phyloP scores from a whole-genome alignment of 148 eudicot genomes.

The Cornus suecica region DNA sequence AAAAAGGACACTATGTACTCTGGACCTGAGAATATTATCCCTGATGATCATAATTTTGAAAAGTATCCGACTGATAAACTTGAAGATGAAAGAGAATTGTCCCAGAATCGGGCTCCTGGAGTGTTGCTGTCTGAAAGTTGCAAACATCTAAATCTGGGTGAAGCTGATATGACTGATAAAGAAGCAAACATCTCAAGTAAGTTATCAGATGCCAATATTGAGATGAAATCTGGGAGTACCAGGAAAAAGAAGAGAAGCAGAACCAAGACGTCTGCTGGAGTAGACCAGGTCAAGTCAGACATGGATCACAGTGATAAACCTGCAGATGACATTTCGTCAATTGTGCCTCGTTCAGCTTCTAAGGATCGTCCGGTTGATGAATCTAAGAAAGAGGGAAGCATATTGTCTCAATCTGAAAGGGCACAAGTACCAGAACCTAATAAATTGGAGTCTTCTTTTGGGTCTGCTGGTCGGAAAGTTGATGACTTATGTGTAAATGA shows the following conservation, averaged over 20 bases:
- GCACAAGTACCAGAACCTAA: constrained; percentile 3
- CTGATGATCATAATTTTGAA: constrained; percentile 2
- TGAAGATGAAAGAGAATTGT: constrained; percentile 13
- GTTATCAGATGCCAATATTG: constrained; percentile 3
- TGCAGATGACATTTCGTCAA: constrained; percentile 2
- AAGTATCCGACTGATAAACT: constrained; percentile 15
- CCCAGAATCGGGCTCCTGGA: constrained; percentile 15
- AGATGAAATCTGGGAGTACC: constrained; percentile 21
- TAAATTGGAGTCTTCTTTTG: constrained; percentile 2
- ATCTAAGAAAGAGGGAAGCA: constrained; percentile 13
- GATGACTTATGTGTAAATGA: constrained; percentile 18
- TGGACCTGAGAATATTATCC: constrained; percentile 10
- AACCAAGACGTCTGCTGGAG: constrained; percentile 28
- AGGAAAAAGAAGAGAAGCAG: constrained; percentile 35
- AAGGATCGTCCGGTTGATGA: neutral
- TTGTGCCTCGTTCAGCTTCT: neutral
- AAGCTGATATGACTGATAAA: neutral
- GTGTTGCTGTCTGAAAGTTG: constrained; percentile 9
- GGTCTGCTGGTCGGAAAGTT: constrained; percentile 15
- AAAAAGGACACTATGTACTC: constrained; percentile 12
- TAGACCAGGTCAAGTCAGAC: constrained; percentile 21
- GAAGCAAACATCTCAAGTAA: constrained; percentile 6
- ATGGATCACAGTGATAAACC: constrained; percentile 15
- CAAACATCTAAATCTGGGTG: constrained; percentile 7
- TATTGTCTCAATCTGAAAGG: constrained; percentile 15